phyloP scores from a whole-genome alignment of 2,329 filamentous ascomycete species.

The Pseudocercospora ulei region DNA sequence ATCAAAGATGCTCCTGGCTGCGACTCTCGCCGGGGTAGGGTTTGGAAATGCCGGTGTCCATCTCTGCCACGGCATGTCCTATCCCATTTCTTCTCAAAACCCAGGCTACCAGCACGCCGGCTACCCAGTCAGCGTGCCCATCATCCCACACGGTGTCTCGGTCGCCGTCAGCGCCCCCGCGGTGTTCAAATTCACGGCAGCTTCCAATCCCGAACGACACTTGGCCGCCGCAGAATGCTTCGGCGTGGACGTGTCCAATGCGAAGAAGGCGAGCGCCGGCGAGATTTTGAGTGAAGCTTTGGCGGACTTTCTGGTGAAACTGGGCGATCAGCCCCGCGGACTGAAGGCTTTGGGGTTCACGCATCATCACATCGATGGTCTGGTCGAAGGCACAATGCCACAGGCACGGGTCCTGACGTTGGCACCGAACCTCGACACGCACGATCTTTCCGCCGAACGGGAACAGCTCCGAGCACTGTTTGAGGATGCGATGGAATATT shows the following conservation, averaged over 20 bases:
- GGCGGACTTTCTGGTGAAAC: slow-evolving; percentile 63
- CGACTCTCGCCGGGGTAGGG: slow-evolving; percentile 86
- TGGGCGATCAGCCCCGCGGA: slow-evolving; percentile 86
- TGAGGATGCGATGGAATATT: slow-evolving; percentile 42
- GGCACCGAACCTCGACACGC: slow-evolving; percentile 61
- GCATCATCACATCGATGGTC: slow-evolving; percentile 60
- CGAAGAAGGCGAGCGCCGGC: slow-evolving; percentile 81
- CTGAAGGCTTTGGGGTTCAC: slow-evolving; percentile 75
- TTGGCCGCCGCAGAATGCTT: slow-evolving; percentile 81
- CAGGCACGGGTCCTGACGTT: slow-evolving; percentile 85
- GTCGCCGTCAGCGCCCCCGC: slow-evolving; percentile 89
- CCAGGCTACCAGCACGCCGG: slow-evolving; percentile 78
- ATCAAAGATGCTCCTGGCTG: slow-evolving; percentile 86
- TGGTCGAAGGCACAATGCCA: slow-evolving; percentile 91
- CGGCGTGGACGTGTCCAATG: slow-evolving; percentile 76
- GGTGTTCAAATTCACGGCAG: slow-evolving; percentile 84
- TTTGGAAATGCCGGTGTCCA: slow-evolving; percentile 98
- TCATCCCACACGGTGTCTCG: slow-evolving; percentile 93
- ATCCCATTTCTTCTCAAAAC: slow-evolving; percentile 93
- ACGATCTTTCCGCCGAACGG: slow-evolving; percentile 41
- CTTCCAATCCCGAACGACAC: slow-evolving; percentile 87
- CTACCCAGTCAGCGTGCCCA: slow-evolving; percentile 64
- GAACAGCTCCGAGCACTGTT: slow-evolving; percentile 43
- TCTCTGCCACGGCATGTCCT: slow-evolving; percentile 84
- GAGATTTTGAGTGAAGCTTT: slow-evolving; percentile 79